Evolutionary conservation across 176 grass and related monocot genomes (phyloP).

Genomic region (Coix lacrymajobi): DNA sequence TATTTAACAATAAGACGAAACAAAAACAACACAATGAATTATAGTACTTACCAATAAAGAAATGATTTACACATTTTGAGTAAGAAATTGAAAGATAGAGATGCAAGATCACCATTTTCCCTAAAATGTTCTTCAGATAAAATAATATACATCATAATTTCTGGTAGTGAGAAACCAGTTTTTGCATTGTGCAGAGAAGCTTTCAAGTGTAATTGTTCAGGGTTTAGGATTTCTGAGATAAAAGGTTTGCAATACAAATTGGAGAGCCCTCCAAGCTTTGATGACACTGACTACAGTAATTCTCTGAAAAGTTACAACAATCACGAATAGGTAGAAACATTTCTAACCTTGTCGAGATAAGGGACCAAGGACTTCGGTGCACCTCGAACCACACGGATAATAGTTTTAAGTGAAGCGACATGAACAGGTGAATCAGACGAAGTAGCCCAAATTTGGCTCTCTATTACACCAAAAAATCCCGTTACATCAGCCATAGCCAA

Average conservation of each 20-base stretch:
- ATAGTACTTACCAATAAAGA: not conserved
- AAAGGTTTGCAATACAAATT: not conserved
- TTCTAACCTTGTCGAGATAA: constrained; percentile 84
- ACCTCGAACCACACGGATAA: constrained; percentile 76
- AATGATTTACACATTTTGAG: not conserved
- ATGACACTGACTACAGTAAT: not conserved
- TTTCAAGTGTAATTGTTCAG: not conserved
- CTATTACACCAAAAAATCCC: constrained; percentile 82
- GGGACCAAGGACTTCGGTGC: constrained; percentile 66
- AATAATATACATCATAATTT: not conserved
- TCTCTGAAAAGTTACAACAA: not conserved
- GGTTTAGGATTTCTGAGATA: not conserved
- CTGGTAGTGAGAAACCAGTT: not conserved
- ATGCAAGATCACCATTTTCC: not conserved
- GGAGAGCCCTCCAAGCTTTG: not conserved
- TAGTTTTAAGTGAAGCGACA: constrained; percentile 69
- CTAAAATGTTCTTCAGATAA: not conserved
- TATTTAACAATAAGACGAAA: not conserved
- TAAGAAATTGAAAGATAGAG: not conserved
- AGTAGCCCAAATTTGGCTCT: constrained; percentile 92
- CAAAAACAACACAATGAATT: not conserved
- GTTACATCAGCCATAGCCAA: constrained; percentile 82
- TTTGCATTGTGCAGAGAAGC: not conserved
- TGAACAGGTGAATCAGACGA: constrained; percentile 93
- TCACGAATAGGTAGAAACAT: not conserved